Evolutionary conservation across 768 basidiomycete genomes (phyloP), one percentile per base, ranked within the genome.

Genomic region (Amanita molliuscula): DNA sequence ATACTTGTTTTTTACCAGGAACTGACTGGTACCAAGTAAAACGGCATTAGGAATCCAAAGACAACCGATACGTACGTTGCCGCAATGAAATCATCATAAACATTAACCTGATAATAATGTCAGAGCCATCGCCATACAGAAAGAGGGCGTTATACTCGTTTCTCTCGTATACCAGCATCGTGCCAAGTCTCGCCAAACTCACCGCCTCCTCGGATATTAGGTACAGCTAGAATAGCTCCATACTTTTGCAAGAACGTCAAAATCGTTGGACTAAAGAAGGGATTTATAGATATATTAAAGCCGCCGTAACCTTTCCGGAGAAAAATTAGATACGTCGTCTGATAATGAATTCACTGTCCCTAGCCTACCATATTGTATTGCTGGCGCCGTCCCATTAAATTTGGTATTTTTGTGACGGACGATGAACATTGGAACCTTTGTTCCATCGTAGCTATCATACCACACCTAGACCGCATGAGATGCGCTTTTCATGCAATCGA

Each of bases 121-220:
- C 15, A 53, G 28, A 28, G 16, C 47, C 54, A 48, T 52, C 52
- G 33, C 54, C 35, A 26, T 20, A 33, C 40, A 40, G 28, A 35
- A 36, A 51, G 9, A n/a, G 45, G 3, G n/a, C 15, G 26, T 46
- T 61, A 20, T 45, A 82, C 83, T 73, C 89, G 89, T 46, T 75
- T 74, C 53, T 88, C 87, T 53, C 70, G 72, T 25, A 71, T 81
- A 2, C 85, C 89, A 20, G 75, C 84, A 36, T 74, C 58, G 61
- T 91, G 88, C 89, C 89, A 92, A n/a, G 80, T 75, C 57, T 90
- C 84, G 11, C 89, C 88, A 54, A 88, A 90, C 59, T 88, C 85
- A 1, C 75, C 74, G 3, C 88, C 88, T 8, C 83, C 83, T 47
- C 84, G 70, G 53, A 82, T 79, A 54, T 72, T 78, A 0, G 70